Evolutionary conservation across 768 basidiomycete genomes (phyloP), one percentile per base, ranked within the genome.

Genomic region (Fomitopsis serialis): DNA sequence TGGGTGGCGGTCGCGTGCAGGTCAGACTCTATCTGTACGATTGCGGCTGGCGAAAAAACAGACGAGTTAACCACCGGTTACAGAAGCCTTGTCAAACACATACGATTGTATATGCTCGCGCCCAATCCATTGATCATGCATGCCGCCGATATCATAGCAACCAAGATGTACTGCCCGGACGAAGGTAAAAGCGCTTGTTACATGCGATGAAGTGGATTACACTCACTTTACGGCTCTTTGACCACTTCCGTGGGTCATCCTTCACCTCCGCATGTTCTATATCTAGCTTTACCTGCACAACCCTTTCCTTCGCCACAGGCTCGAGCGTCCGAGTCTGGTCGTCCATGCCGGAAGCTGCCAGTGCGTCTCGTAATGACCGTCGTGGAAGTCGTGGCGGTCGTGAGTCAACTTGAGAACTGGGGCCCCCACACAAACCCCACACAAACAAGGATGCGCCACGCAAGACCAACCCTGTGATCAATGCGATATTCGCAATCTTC

Each of bases 51-150:
- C 3, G 27, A 36, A 6, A 53, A 5, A 45, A 57, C 11, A 43
- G 54, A n/a, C n/a, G 17, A 32, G 23, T 42, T 45, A 8, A 21
- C 32, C 27, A 44, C 19, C n/a, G 37, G 40, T 43, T 49, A 25
- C 19, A 23, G 13, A 8, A 11, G 17, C 2, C 46, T 45, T 21
- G n/a, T n/a, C 42, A 44, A 45, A 19, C 25, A 58, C 77, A 66
- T 54, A 85, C 83, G 84, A 65, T 84, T 87, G 61, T 84, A 84
- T 44, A 85, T 82, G 57, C 78, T 85, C 1, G 68, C 72, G 4
- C 74, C 74, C 12, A 86, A 69, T 2, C 83, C 82, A 11, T 80
- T 78, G 56, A 82, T 78, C 73, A 81, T 75, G 7, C 79, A 68
- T 5, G 80, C 83, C 19, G 73, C 66, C 3, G 81, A 69, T 24